Base-by-base conservation (phyloP, 345 rosid species). In the Brassica incana region DNA sequence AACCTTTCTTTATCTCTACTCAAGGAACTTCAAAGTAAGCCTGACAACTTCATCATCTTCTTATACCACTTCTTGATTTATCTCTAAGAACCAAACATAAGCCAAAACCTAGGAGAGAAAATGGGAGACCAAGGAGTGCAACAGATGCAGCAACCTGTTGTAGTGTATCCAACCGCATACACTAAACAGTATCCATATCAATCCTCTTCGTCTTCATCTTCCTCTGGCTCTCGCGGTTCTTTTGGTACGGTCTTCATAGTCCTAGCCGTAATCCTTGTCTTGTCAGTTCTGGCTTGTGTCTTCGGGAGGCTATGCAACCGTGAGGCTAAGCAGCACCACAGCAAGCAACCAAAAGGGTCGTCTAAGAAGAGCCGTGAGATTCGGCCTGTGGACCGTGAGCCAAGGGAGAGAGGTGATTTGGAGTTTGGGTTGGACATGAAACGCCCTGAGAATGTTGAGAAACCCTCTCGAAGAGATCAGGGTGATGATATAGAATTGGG, bases 221-320 rank as follows among this genome's bases (percentile, higher is more conserved):
- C 58, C 58, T 81, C 91, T 54, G 88, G 83, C 78, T 88, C 91
- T 2, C 79, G 74, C 11, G 97, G 93, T 25, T 89, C 93, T 20
- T 92, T 90, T 20, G 93, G 91, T 58, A 87, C 86, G 4, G 95
- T 89, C 60, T 92, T 86, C 69, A 76, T 84, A 59, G 85, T 86
- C 71, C 71, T 86, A 8, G 86, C 83, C 16, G 81, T 84, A 10
- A 77, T 86, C 64, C 70, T 86, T 30, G 87, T 74, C 23, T 77
- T 86, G 27, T 84, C 86, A 0, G 82, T 74, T 69, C 15, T 86
- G 38, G 87, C 89, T 58, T 86, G 86, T 78, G 71, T 75, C 45
- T 79, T 84, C 12, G 89, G 89, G 10, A 80, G 85, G 75, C 38
- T 84, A 32, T 83, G 85, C 74, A 83, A 76, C 83, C 81, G 79